Evolutionary conservation across 306 rosid species (phyloP), one percentile per base, ranked within the genome.

Genomic region (Styphnolobium japonicum): DNA sequence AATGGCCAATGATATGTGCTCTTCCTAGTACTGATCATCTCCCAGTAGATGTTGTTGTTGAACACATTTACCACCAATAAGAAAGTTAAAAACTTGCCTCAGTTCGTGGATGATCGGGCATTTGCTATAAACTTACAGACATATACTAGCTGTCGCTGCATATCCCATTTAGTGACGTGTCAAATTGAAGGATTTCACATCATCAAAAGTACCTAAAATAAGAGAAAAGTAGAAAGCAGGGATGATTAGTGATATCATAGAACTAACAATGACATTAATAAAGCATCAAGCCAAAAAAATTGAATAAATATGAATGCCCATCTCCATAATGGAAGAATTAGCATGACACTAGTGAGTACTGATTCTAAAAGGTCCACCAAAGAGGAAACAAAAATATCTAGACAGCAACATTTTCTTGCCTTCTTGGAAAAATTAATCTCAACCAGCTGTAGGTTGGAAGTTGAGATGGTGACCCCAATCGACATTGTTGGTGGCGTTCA

Each of bases 101-200:
- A 92, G 82, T 92, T 75, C 97, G 95, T 87, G n/a, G 95, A 90
- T 58, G 97, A 95, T 75, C 95, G 85, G 1, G 96, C 96, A 80
- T 86, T 81, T 34, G 88, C 78, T n/a, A 83, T 90, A 80, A 82
- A 91, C 82, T 87, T 86, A 62, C 96, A 91, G 40, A 91, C 74
- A 53, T 75, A 84, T 36, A 90, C 85, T 31, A 92, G 91, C 45
- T 87, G 82, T 55, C 87, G 73, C 78, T 86, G 86, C 88, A 71
- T 73, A 16, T 56, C 67, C 67, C 34, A 73, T 56, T 76, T 40
- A 43, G 23, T 77, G 58, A 77, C 22, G 11, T 5, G 7, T 77
- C 58, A 27, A 34, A 7, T 33, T 65, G 66, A 51, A 52, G 25
- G 15, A 65, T 58, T 55, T 78, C 7, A 48, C 75, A 58, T 62